These are phyloP conservation scores for Beauveria pseudobassiana DNA, from an alignment of 2,329 filamentous ascomycete genomes.

Conservation along the genomic window DNA sequence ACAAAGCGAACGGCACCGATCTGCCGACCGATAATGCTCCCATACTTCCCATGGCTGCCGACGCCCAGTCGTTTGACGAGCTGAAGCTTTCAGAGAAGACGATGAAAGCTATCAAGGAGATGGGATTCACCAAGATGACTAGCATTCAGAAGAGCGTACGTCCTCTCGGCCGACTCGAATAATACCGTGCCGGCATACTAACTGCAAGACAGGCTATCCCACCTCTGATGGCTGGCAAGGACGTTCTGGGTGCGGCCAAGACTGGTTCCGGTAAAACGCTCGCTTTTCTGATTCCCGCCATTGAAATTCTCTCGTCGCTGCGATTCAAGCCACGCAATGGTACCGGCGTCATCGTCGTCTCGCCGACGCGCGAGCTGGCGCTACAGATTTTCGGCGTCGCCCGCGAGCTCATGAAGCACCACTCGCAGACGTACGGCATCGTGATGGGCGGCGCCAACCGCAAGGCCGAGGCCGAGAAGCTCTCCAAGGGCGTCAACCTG, in stretches of 20 bases:
- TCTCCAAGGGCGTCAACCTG: conserved; percentile 88
- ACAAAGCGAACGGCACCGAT: conserved; percentile 23
- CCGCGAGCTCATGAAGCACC: conserved; percentile 82
- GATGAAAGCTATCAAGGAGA: conserved; percentile 77
- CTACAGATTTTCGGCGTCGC: conserved; percentile 96
- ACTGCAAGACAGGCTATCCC: conserved; percentile 58
- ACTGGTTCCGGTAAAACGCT: conserved; percentile 94
- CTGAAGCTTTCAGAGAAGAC: conserved; percentile 83
- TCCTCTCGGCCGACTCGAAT: not conserved
- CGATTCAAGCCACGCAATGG: conserved; percentile 93
- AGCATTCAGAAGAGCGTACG: conserved; percentile 70
- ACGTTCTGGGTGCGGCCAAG: conserved; percentile 92
- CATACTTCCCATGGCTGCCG: conserved; percentile 48
- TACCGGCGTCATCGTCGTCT: conserved; percentile 85
- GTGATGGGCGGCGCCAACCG: conserved; percentile 93
- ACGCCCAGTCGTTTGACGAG: conserved; percentile 68
- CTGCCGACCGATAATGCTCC: conserved; percentile 33
- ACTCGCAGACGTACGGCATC: conserved; percentile 92
- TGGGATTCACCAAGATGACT: conserved; percentile 94
- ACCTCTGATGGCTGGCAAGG: conserved; percentile 77
- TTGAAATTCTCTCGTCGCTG: conserved; percentile 86
- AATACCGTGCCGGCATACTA: not conserved
- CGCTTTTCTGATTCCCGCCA: conserved; percentile 85
- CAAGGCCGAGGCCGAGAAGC: conserved; percentile 86
- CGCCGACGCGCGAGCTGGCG: conserved; percentile 86